Base-by-base conservation (phyloP, 345 rosid species). In the Arabis alpina region DNA sequence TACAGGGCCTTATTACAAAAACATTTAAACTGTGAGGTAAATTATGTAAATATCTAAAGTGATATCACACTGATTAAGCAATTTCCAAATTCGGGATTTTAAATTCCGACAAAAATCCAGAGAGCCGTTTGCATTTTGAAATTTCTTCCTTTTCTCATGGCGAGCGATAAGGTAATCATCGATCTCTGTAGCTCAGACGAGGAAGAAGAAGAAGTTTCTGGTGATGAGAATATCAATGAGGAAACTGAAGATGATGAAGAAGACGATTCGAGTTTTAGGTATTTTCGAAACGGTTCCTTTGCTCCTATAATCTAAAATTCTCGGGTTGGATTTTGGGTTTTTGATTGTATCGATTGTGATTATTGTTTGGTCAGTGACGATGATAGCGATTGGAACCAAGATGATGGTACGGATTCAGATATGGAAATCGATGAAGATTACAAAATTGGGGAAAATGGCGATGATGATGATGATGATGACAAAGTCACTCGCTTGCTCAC, bases 401-500 rank as follows among this genome's bases (percentile, higher is more conserved):
- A 41, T 41, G 76, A 54, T 15, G 67, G 27, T 10, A 49, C 23
- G 9, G 72, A 52, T 3, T 57, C 75, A 8, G 79, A 76, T 11
- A 9, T 37, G 24, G 71, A 58, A 4, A 9, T 4, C 11, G 66
- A 48, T n/a, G 64, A 64, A 11, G 53, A 54, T 12, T 79, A 75
- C 27, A 74, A 61, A 2, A 41, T 30, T 16, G 10, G 30, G 7
- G 32, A 24, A 4, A 16, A 49, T 16, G 43, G 24, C 30, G 54
- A 37, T 39, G 55, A 54, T 16, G 64, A 40, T n/a, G 54, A 37
- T 39, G 55, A 54, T 6, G 61, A 45, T 9, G 51, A 10, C 4
- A 72, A 64, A 74, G 84, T 83, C 64, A 61, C 73, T 47, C 37
- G 64, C 53, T 63, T 82, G 57, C 84, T 87, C 65, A 28, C 70